A percentile compares a stretch with the other conserved stretches of the same genome.
Evolutionary conservation across 1,139 yeast genomes (phyloP).

Genomic region (Saccharomycopsis phalli): DNA sequence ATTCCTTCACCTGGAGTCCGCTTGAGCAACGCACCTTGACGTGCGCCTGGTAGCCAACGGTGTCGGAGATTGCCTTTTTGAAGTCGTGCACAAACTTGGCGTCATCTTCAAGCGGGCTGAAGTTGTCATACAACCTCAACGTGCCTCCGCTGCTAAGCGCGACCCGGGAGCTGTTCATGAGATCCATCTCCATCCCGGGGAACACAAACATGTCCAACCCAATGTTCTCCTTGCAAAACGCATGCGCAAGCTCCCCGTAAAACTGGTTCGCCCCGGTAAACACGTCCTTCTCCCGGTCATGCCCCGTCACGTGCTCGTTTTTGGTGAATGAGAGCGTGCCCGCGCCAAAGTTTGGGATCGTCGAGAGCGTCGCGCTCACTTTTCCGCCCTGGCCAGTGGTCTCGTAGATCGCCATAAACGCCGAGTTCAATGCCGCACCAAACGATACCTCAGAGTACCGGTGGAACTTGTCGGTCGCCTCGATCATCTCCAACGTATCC

Average conservation of each 20-base stretch:
- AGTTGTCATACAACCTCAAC: constrained; percentile 57
- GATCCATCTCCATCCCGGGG: constrained; percentile 57
- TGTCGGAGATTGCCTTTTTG: constrained; percentile 36
- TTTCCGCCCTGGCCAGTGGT: constrained; percentile 71
- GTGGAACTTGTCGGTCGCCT: constrained; percentile 34
- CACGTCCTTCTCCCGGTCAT: constrained; percentile 39
- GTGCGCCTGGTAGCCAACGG: constrained; percentile 70
- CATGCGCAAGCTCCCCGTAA: constrained; percentile 53
- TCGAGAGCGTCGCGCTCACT: constrained; percentile 57
- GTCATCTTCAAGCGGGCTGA: constrained; percentile 64
- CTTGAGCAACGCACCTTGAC: constrained; percentile 81
- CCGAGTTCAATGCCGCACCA: constrained; percentile 72
- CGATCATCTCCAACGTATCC: constrained; percentile 57
- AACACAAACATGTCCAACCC: constrained; percentile 75
- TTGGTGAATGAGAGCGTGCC: constrained; percentile 59
- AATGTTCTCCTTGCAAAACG: constrained; percentile 49
- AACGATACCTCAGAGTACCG: constrained; percentile 64
- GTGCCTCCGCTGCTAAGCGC: constrained; percentile 68
- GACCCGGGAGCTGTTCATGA: constrained; percentile 65
- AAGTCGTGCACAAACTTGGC: constrained; percentile 55
- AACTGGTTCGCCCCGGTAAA: constrained; percentile 54
- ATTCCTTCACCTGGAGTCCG: constrained; percentile 77
- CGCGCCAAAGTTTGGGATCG: constrained; percentile 77
- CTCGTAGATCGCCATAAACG: constrained; percentile 51
- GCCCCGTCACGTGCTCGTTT: constrained; percentile 27